Evolutionary conservation across 495 filamentous ascomycete genomes (phyloP).

Genomic region (Lichenothelia convexa): DNA sequence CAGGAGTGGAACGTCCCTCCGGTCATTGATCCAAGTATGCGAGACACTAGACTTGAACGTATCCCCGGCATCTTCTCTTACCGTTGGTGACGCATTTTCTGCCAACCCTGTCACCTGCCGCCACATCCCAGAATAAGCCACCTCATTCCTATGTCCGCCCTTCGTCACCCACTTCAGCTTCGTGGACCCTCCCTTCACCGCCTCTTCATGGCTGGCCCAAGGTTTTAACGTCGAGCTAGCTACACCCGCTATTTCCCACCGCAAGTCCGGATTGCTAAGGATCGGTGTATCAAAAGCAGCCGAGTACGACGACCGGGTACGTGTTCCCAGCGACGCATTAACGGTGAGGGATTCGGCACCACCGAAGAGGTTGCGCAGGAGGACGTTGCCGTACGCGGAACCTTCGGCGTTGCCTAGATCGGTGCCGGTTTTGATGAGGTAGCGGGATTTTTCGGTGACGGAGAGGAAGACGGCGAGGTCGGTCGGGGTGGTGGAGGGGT

Average conservation of each 20-base stretch:
- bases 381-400: constrained; percentile 67
- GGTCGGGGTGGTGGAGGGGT: constrained; percentile 40
- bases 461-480: constrained; percentile 63
- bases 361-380: constrained; percentile 82
- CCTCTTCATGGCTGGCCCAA: constrained; percentile 88
- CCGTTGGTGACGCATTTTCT: constrained; percentile 53
- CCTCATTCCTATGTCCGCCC: constrained; percentile 44
- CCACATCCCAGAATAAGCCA: constrained; percentile 69
- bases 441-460: constrained; percentile 57
- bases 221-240: constrained; percentile 66
- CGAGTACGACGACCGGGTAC: constrained; percentile 77
- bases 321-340: constrained; percentile 70
- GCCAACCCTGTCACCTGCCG: constrained; percentile 67
- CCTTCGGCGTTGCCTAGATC: constrained; percentile 84
- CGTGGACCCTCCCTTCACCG: constrained; percentile 57
- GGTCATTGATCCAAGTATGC: constrained; percentile 64
- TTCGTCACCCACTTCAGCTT: constrained; percentile 51
- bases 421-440: constrained; percentile 78
- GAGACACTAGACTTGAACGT: constrained; percentile 71
- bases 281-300: constrained; percentile 67
- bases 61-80: constrained; percentile 76
- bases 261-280: constrained; percentile 60
- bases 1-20: constrained; percentile 63
- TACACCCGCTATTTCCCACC: constrained; percentile 55
- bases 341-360: constrained; percentile 78